Percentiles rank a stretch among this genome's conserved stretches.
phyloP scores from a whole-genome alignment of 2,329 filamentous ascomycete genomes.

The Pestalotiopsis sp. region DNA sequence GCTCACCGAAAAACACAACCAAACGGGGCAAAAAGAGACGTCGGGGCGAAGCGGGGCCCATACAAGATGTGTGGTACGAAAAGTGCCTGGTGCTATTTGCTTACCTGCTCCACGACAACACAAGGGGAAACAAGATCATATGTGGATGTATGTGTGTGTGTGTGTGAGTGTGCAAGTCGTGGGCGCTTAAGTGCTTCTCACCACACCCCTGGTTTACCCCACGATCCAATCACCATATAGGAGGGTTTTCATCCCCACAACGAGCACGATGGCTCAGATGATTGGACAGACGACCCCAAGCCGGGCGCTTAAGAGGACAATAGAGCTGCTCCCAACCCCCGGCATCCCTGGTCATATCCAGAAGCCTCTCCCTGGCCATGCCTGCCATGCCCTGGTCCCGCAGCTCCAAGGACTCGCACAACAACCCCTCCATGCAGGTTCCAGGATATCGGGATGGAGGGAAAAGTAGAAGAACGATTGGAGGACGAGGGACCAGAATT shows the following conservation, averaged over 20 bases:
- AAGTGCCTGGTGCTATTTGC: not conserved
- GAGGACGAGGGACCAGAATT: conserved; percentile 12
- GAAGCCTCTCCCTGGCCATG: conserved; percentile 2
- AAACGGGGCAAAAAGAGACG: not conserved
- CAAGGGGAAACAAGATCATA: not conserved
- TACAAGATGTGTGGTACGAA: not conserved
- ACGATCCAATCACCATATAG: conserved; percentile 15
- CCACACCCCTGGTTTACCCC: not conserved
- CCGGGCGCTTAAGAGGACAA: conserved; percentile 13
- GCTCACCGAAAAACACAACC: conserved; percentile 1
- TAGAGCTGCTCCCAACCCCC: not conserved
- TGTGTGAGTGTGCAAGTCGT: conserved; percentile 17
- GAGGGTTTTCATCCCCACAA: not conserved
- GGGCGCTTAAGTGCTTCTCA: conserved; percentile 22
- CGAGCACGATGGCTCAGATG: not conserved
- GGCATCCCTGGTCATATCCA: conserved; percentile 9
- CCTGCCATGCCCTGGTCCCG: not conserved
- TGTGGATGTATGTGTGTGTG: not conserved
- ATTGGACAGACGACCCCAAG: not conserved
- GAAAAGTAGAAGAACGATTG: not conserved
- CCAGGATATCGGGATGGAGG: conserved; percentile 24
- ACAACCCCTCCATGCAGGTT: conserved; percentile 20
- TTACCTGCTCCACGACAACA: not conserved
- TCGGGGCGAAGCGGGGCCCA: not conserved
- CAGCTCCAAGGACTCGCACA: not conserved